These are phyloP conservation scores for Candida sanyaensis DNA, from an alignment of 1,139 yeast species.

Conservation along the genomic window DNA sequence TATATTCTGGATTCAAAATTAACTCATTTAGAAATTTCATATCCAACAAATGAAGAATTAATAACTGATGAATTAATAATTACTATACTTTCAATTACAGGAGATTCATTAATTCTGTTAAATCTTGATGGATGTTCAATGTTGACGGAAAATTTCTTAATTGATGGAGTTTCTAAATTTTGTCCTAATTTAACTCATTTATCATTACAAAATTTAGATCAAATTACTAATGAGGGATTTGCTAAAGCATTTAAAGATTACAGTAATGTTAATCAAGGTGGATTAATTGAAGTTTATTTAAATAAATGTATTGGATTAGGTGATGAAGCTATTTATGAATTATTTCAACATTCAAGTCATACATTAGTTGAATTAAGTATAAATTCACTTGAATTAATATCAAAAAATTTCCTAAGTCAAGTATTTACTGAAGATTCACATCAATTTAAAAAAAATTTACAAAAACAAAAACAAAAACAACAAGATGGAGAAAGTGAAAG, in stretches of 20 bases:
- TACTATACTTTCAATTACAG: slow-evolving; percentile 62
- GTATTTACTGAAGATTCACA: slow-evolving; percentile 40
- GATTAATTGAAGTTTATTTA: slow-evolving; percentile 61
- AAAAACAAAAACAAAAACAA: slow-evolving; percentile 14
- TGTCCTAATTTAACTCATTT: slow-evolving; percentile 56
- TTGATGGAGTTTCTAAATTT: slow-evolving; percentile 60
- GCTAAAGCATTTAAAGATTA: slow-evolving; percentile 48
- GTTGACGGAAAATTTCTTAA: slow-evolving; percentile 64
- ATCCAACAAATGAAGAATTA: slow-evolving; percentile 65
- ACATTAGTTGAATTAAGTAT: slow-evolving; percentile 69
- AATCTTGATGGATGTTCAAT: slow-evolving; percentile 72
- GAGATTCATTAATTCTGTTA: slow-evolving; percentile 59
- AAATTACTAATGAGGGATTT: slow-evolving; percentile 67
- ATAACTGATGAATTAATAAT: slow-evolving; percentile 71
- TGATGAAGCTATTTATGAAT: slow-evolving; percentile 59
- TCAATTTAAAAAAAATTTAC: slow-evolving; percentile 33
- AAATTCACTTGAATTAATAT: slow-evolving; percentile 67
- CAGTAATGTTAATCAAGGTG: slow-evolving; percentile 50
- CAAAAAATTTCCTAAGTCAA: slow-evolving; percentile 49
- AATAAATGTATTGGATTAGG: slow-evolving; percentile 67
- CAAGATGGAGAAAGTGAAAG: too few species aligned
- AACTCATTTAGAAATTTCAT: slow-evolving; percentile 64
- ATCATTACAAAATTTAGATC: slow-evolving; percentile 57
- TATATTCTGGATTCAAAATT: slow-evolving; percentile 50
- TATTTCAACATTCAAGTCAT: slow-evolving; percentile 62